Conservation (phyloP, 2,329 filamentous ascomycete species). For the Diaporthe ilicicola region DNA sequence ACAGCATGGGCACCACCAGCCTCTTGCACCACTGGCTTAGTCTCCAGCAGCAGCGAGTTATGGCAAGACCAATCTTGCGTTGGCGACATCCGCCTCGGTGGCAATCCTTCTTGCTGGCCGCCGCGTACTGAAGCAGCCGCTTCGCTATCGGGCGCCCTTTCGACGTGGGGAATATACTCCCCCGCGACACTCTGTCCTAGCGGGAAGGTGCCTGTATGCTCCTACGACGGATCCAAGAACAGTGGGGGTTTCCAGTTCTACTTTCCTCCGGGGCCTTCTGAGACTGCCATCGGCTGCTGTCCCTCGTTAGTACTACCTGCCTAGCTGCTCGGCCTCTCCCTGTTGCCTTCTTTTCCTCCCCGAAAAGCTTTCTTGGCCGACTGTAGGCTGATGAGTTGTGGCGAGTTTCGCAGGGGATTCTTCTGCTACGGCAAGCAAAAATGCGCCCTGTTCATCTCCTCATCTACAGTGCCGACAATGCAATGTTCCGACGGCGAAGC, state of each 20-base stretch:
- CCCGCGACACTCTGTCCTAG: background rate
- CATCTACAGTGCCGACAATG: background rate
- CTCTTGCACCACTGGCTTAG: background rate
- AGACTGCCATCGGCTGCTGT: constrained; percentile 1
- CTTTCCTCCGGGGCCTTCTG: background rate
- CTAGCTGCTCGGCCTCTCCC: too few relatives aligned
- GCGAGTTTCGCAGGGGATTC: background rate
- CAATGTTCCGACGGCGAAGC: background rate
- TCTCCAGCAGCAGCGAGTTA: background rate
- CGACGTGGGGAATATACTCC: constrained; percentile 1
- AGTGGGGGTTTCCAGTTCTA: background rate
- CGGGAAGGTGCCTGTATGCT: background rate
- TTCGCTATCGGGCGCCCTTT: background rate
- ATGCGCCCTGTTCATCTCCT: background rate
- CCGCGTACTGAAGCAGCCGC: background rate
- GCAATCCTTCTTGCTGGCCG: background rate
- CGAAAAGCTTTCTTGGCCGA: too few relatives aligned
- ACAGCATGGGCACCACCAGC: background rate
- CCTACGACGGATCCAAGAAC: background rate
- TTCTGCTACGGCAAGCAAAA: background rate
- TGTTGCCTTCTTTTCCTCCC: background rate
- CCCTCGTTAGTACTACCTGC: background rate
- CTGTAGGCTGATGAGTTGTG: background rate
- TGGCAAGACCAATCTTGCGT: background rate
- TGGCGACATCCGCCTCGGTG: background rate